Conservation (phyloP, 2,329 filamentous ascomycete species). For the Fusarium sp. region DNA sequence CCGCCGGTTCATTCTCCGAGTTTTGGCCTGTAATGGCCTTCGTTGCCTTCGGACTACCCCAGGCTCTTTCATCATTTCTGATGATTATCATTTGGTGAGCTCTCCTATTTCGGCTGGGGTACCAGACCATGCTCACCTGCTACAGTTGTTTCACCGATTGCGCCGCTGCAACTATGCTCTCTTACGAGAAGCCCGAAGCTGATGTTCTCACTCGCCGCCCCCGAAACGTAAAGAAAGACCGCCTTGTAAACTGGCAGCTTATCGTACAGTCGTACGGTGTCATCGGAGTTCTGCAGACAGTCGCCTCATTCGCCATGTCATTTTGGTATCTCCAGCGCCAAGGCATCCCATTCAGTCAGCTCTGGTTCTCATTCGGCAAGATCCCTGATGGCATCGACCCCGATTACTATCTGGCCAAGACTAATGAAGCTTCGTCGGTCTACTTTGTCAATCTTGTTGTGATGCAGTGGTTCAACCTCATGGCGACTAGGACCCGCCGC, state of each 20-base stretch:
- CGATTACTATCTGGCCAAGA: conserved; percentile 67
- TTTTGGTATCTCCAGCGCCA: conserved; percentile 76
- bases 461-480: conserved; percentile 85
- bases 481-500: conserved; percentile 76
- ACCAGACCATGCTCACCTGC: neutral
- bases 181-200: conserved; percentile 83
- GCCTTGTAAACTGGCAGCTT: conserved; percentile 81
- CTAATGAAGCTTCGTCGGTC: conserved; percentile 78
- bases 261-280: conserved; percentile 81
- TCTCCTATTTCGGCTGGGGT: rapidly evolving
- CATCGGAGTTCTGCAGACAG: conserved; percentile 75
- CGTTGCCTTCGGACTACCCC: conserved; percentile 79
- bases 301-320: conserved; percentile 74
- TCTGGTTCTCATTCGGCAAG: conserved; percentile 79
- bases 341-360: conserved; percentile 74
- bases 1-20: conserved; percentile 81
- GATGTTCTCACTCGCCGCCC: conserved; percentile 75
- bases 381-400: conserved; percentile 65
- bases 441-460: conserved; percentile 87
- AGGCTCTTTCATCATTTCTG: conserved; percentile 80
- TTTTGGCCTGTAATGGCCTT: conserved; percentile 84
- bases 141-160: conserved; percentile 82
- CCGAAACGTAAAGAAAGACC: conserved; percentile 76
- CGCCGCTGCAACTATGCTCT: conserved; percentile 78
- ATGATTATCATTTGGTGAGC: conserved; percentile 76